A percentile compares a stretch with the other conserved stretches of the same genome.
Evolutionary conservation across 2,329 filamentous ascomycete species (phyloP).

Genomic region (Trichoderma sp.): DNA sequence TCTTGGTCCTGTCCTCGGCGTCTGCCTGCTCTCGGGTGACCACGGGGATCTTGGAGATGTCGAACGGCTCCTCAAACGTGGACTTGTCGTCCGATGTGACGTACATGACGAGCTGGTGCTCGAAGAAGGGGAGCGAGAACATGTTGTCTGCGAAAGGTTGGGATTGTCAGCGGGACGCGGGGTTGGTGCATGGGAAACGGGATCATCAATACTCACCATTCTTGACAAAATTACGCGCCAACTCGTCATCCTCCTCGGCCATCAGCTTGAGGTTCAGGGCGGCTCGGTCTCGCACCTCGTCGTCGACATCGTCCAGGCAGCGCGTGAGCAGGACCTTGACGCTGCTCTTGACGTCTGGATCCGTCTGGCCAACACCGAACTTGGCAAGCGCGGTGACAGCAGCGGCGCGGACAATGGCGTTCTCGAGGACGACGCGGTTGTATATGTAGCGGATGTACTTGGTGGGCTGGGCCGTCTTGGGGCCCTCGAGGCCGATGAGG

Average conservation of each 20-base stretch:
- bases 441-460: slow-evolving; percentile 99
- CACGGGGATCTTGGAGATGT: slow-evolving; percentile 85
- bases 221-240: slow-evolving; percentile 86
- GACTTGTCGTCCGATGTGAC: slow-evolving; percentile 89
- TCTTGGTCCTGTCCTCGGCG: slow-evolving; percentile 95
- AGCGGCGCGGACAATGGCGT: slow-evolving; percentile 90
- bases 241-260: slow-evolving; percentile 86
- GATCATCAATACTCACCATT: slow-evolving; percentile 62
- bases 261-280: slow-evolving; percentile 91
- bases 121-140: slow-evolving; percentile 91
- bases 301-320: slow-evolving; percentile 94
- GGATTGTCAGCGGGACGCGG: neutral
- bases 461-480: slow-evolving; percentile 91
- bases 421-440: slow-evolving; percentile 96
- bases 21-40: slow-evolving; percentile 95
- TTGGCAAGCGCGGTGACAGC: slow-evolving; percentile 95
- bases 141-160: slow-evolving; percentile 69
- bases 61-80: slow-evolving; percentile 83
- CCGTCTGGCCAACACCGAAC: slow-evolving; percentile 95
- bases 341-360: slow-evolving; percentile 94
- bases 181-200: neutral
- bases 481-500: slow-evolving; percentile 89
- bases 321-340: slow-evolving; percentile 89
- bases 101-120: slow-evolving; percentile 97
- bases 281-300: slow-evolving; percentile 94